Evolutionary conservation across 1,284 basidiomycete species (phyloP), one percentile per base, ranked within the genome.

Genomic region (Heliocybe sulcata): DNA sequence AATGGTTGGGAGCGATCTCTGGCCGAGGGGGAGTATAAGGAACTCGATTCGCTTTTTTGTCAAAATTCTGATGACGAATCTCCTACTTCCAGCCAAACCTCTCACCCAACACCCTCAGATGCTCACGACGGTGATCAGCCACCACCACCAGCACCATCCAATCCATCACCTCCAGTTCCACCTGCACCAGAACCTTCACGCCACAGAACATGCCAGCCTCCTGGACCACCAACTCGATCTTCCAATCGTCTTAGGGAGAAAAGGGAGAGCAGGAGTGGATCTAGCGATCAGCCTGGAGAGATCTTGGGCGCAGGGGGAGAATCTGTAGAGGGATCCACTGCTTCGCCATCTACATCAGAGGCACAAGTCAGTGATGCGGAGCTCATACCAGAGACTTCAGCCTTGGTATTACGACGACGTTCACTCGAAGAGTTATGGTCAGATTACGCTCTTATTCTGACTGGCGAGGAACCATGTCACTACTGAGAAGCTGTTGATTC

Each of bases 11-110:
- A 53, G 35, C 33, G 52, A 31, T 27, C 27, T 47, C 23, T 49
- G 51, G 54, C 51, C 55, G 52, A 53, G 57, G 52, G 57, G 51
- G 55, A 54, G 52, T 19, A 26, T 47, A 35, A 35, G 33, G 33
- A 35, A 16, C 16, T 35, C n/a, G 26, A 54, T 47, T 49, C n/a
- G 22, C 14, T 25, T 54, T 35, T 54, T 45, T 31, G 50, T 45
- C 51, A 33, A 33, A 51, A 31, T 35, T 52, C 42, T 48, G 47
- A 38, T 42, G 33, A 35, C 51, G 51, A 45, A 9, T 35, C 33
- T 35, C 9, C 9, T 9, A 9, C 33, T 9, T 26, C 33, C 9
- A 20, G n/a, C 45, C 16, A 3, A 47, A 23, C 53, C 53, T 19
- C 45, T 16, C 14, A 23, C 31, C 27, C 53, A 23, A 23, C 12